Percentiles rank a stretch among this genome's conserved stretches.
Evolutionary conservation across 1,284 basidiomycete genomes (phyloP).

Genomic region (Schizophyllum commune): DNA sequence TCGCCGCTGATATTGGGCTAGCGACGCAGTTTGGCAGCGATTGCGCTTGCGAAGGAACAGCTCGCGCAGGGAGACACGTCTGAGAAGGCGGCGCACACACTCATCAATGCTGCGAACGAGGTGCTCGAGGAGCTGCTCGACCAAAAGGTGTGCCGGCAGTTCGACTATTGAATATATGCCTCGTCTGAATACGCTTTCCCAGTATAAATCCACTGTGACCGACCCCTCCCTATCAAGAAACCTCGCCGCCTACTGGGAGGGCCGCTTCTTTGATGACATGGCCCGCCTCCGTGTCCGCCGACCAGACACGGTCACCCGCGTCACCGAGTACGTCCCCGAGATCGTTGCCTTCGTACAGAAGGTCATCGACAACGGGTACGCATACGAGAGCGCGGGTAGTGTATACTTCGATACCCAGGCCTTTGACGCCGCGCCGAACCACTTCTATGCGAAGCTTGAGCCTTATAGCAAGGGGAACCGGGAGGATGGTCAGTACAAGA

Average conservation of each 20-base stretch:
- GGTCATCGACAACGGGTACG: slow-evolving; percentile 87
- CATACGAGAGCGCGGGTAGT: slow-evolving; percentile 82
- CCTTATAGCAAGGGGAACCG: slow-evolving; percentile 94
- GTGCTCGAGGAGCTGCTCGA: slow-evolving; percentile 72
- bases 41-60: slow-evolving; percentile 35
- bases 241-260: slow-evolving; percentile 88
- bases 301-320: slow-evolving; percentile 89
- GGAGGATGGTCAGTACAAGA: slow-evolving; percentile 50
- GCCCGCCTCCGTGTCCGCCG: slow-evolving; percentile 75
- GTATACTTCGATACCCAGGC: slow-evolving; percentile 93
- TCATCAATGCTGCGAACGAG: slow-evolving; percentile 73
- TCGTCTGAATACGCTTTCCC: slow-evolving; percentile 8
- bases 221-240: slow-evolving; percentile 85
- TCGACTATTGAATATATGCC: background rate
- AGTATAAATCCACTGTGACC: slow-evolving; percentile 77
- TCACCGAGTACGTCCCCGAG: slow-evolving; percentile 96
- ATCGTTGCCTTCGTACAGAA: slow-evolving; percentile 85
- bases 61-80: slow-evolving; percentile 33
- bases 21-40: slow-evolving; percentile 47
- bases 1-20: slow-evolving; percentile 18
- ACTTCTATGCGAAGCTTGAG: slow-evolving; percentile 91
- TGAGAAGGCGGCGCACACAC: slow-evolving; percentile 42
- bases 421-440: slow-evolving; percentile 73
- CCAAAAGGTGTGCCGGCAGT: slow-evolving; percentile 46
- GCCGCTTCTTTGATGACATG: slow-evolving; percentile 92